These are phyloP conservation scores for Kalaharituber pfeilii DNA, from an alignment of 2,329 filamentous ascomycete species.

Conservation along the genomic window DNA sequence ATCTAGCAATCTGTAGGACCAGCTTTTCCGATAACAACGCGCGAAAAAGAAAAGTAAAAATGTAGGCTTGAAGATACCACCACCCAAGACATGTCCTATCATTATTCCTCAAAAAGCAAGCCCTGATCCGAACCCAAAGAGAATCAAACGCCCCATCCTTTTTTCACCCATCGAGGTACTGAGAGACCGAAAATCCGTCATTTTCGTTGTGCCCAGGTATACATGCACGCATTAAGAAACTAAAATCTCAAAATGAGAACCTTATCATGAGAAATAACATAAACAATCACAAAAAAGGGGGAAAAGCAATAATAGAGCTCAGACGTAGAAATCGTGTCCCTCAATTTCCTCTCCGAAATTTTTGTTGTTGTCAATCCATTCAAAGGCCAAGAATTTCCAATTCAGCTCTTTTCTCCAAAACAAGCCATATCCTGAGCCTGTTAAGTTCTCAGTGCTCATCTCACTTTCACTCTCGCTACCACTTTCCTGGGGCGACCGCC, in stretches of 20 bases:
- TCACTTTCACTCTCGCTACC: neutral
- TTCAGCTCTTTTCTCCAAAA: constrained; percentile 65
- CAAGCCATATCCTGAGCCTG: constrained; percentile 44
- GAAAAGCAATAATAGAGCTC: neutral
- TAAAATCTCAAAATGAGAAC: neutral
- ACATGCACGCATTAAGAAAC: neutral
- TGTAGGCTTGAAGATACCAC: neutral
- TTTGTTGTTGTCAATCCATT: neutral
- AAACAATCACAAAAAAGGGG: too few species aligned
- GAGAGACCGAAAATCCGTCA: neutral
- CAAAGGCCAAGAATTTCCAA: constrained; percentile 49
- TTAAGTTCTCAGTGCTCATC: constrained; percentile 24
- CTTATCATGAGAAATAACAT: neutral
- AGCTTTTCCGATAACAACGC: too few species aligned
- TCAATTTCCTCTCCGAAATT: neutral
- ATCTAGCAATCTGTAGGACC: too few species aligned
- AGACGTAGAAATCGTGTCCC: neutral
- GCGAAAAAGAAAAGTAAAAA: neutral
- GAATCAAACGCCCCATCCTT: neutral
- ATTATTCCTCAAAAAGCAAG: too few species aligned
- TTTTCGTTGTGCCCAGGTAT: neutral
- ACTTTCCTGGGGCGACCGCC: constrained; percentile 3
- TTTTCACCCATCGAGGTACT: neutral
- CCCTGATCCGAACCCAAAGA: neutral
- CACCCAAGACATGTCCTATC: too few species aligned